These are phyloP conservation scores for Lasiosphaeria miniovina DNA, from an alignment of 495 filamentous ascomycete genomes.

Conservation along the genomic window DNA sequence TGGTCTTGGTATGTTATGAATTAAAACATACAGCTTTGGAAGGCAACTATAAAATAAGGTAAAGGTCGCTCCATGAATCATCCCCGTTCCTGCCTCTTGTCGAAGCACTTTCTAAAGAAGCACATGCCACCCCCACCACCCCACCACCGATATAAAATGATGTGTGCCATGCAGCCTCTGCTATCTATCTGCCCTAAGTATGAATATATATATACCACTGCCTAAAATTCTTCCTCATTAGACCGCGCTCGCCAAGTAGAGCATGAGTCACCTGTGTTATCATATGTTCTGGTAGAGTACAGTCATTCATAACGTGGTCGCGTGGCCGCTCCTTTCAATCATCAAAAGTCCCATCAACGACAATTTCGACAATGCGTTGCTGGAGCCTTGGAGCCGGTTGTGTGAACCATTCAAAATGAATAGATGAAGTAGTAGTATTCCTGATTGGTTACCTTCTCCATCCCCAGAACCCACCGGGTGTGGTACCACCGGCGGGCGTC, in stretches of 20 bases:
- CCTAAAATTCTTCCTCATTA: no score
- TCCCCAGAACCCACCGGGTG: slow-evolving; percentile 45
- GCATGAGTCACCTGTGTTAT: not conserved
- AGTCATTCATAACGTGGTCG: not conserved
- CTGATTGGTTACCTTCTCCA: slow-evolving; percentile 39
- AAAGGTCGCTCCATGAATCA: not conserved
- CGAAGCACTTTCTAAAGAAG: slow-evolving; percentile 32
- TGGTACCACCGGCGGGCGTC: slow-evolving; percentile 10
- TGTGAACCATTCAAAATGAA: not conserved
- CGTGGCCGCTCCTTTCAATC: not conserved
- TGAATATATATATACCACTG: not conserved
- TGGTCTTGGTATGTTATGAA: no score
- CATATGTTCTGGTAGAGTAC: not conserved
- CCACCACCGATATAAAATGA: not conserved
- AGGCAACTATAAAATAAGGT: no score
- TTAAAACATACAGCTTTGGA: no score
- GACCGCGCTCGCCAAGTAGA: not conserved
- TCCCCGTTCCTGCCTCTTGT: slow-evolving; percentile 20
- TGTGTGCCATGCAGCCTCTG: not conserved
- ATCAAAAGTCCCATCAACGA: not conserved
- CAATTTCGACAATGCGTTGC: not conserved
- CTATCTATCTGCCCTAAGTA: not conserved
- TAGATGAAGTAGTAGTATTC: not conserved
- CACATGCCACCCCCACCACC: slow-evolving; percentile 19
- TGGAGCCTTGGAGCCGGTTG: no score